Conservation (phyloP, 805 yeast genomes). For the Candida qinlingensis region DNA sequence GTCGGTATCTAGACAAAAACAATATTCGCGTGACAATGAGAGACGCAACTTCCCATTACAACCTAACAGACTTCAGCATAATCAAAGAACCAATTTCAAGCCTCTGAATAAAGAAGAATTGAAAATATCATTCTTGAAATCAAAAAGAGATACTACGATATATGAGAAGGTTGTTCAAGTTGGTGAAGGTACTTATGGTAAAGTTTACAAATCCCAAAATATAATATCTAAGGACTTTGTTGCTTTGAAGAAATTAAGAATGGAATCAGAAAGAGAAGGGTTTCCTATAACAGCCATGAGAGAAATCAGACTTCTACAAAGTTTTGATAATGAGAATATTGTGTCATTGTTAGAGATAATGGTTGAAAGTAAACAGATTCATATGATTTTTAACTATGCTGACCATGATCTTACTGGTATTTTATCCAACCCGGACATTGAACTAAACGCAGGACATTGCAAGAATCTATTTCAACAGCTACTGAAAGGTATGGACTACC, state of each 20-base stretch:
- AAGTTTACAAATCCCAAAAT: constrained; percentile 85
- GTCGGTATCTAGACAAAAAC: background rate
- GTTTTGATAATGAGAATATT: constrained; percentile 75
- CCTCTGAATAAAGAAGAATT: constrained; percentile 1
- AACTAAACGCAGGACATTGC: constrained; percentile 55
- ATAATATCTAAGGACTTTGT: constrained; percentile 60
- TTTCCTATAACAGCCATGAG: constrained; percentile 94
- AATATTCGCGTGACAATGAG: background rate
- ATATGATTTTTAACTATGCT: constrained; percentile 90
- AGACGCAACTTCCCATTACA: background rate
- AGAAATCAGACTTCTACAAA: constrained; percentile 81
- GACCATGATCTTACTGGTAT: constrained; percentile 92
- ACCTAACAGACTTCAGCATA: background rate
- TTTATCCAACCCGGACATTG: constrained; percentile 66
- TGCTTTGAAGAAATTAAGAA: constrained; percentile 80
- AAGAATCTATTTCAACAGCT: constrained; percentile 64
- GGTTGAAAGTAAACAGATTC: constrained; percentile 68
- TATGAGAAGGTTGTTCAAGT: constrained; percentile 81
- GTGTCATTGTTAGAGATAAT: constrained; percentile 84
- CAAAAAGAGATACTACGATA: constrained; percentile 23
- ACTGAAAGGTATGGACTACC: constrained; percentile 60
- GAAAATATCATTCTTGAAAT: constrained; percentile 18
- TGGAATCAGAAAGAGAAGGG: constrained; percentile 89
- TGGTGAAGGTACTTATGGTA: constrained; percentile 99
- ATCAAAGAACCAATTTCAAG: background rate